Percentiles rank a stretch among this genome's conserved stretches.
Evolutionary conservation across 2,329 filamentous ascomycete genomes (phyloP).

Genomic region (Colletotrichum agaves): DNA sequence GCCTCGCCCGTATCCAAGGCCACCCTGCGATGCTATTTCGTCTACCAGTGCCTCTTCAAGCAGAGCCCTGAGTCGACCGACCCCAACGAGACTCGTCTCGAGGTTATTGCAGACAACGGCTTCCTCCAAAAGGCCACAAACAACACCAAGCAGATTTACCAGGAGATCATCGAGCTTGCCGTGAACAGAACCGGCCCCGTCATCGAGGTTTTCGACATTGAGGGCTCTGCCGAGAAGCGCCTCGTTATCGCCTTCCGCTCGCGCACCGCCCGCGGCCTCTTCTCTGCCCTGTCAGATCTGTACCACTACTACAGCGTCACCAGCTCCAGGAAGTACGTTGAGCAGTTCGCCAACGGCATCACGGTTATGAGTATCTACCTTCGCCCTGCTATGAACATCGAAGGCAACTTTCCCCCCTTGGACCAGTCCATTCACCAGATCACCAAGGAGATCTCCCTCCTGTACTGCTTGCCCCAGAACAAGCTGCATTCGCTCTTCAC

Average conservation of each 20-base stretch:
- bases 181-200: slow-evolving; percentile 90
- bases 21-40: slow-evolving; percentile 96
- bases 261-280: slow-evolving; percentile 89
- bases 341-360: slow-evolving; percentile 99
- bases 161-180: slow-evolving; percentile 88
- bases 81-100: slow-evolving; percentile 85
- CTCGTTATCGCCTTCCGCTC: slow-evolving; percentile 95
- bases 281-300: slow-evolving; percentile 93
- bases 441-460: slow-evolving; percentile 95
- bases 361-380: slow-evolving; percentile 97
- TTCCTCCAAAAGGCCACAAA: slow-evolving; percentile 96
- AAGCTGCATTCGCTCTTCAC: slow-evolving; percentile 93
- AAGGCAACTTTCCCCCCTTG: slow-evolving; percentile 77
- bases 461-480: slow-evolving; percentile 98
- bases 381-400: slow-evolving; percentile 72
- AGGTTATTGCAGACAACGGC: slow-evolving; percentile 90
- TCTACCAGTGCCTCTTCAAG: slow-evolving; percentile 95
- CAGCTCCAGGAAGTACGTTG: slow-evolving; percentile 95
- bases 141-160: slow-evolving; percentile 96
- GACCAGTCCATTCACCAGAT: slow-evolving; percentile 98
- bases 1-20: slow-evolving; percentile 75
- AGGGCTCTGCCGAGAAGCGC: slow-evolving; percentile 90
- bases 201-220: slow-evolving; percentile 97
- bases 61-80: slow-evolving; percentile 76
- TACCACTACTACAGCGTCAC: slow-evolving; percentile 99